A percentile compares a stretch with the other conserved stretches of the same genome.
phyloP scores from a whole-genome alignment of 2,329 filamentous ascomycete species.

The Colletotrichum liaoningense region DNA sequence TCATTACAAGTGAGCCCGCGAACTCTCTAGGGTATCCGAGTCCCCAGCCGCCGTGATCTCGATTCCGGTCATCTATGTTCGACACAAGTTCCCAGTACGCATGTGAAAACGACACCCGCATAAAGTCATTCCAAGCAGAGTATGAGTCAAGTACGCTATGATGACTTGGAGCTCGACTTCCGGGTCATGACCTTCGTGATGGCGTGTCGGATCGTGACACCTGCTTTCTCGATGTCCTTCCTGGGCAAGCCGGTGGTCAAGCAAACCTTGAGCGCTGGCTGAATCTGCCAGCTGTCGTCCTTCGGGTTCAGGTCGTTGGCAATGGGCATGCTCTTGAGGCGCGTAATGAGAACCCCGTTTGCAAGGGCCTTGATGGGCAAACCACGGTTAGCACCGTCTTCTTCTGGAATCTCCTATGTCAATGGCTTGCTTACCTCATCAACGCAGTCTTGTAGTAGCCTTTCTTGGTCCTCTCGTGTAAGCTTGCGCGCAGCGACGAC shows the following conservation, averaged over 20 bases:
- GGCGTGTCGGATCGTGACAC: conserved; percentile 86
- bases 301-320: conserved; percentile 72
- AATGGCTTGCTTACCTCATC: conserved; percentile 81
- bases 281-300: conserved; percentile 76
- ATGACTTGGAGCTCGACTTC: conserved; percentile 59
- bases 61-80: not conserved
- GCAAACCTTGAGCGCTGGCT: conserved; percentile 90
- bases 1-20: conserved; percentile 8
- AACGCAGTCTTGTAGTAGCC: conserved; percentile 88
- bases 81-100: not conserved
- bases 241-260: conserved; percentile 87
- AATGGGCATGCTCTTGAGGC: conserved; percentile 83
- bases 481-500: conserved; percentile 78
- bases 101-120: not conserved
- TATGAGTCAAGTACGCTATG: not conserved
- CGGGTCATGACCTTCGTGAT: conserved; percentile 90
- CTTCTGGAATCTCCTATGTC: not conserved
- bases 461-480: conserved; percentile 81
- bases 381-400: conserved; percentile 12
- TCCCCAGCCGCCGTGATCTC: not conserved
- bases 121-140: conserved; percentile 35
- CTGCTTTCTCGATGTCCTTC: conserved; percentile 97
- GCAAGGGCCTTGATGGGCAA: conserved; percentile 71
- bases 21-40: not conserved
- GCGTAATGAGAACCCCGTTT: conserved; percentile 90